phyloP scores from a whole-genome alignment of 2,329 filamentous ascomycete species.

The Thelonectria rubi region DNA sequence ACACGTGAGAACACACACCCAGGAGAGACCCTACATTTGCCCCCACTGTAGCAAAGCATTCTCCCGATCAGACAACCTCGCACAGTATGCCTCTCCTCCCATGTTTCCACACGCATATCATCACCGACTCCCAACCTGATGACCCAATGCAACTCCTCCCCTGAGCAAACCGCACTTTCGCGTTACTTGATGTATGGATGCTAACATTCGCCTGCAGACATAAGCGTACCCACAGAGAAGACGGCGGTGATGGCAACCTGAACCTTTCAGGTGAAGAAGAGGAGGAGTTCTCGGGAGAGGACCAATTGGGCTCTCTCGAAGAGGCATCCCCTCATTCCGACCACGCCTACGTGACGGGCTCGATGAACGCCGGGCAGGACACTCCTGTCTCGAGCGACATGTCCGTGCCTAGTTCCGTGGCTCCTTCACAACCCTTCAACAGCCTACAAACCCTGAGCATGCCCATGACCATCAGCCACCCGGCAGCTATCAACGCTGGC shows the following conservation, averaged over 20 bases:
- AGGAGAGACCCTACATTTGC: slow-evolving; percentile 98
- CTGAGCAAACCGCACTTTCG: not conserved
- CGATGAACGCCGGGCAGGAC: slow-evolving; percentile 57
- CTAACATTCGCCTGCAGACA: slow-evolving; percentile 67
- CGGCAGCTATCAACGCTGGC: slow-evolving; percentile 56
- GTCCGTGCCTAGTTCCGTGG: slow-evolving; percentile 29
- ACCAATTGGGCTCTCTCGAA: slow-evolving; percentile 82
- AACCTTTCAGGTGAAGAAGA: slow-evolving; percentile 83
- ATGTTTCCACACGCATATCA: slow-evolving; percentile 13
- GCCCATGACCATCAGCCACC: slow-evolving; percentile 70
- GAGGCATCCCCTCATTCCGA: slow-evolving; percentile 80
- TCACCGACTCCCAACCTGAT: not conserved
- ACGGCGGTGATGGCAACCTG: slow-evolving; percentile 66
- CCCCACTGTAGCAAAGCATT: slow-evolving; percentile 98
- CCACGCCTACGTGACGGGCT: slow-evolving; percentile 66
- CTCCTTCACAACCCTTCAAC: slow-evolving; percentile 57
- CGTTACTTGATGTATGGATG: slow-evolving; percentile 27
- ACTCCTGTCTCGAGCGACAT: slow-evolving; percentile 35
- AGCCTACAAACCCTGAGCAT: slow-evolving; percentile 69
- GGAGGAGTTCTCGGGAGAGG: slow-evolving; percentile 83
- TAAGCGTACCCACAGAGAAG: slow-evolving; percentile 76
- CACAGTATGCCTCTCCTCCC: slow-evolving; percentile 75
- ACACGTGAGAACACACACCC: slow-evolving; percentile 98
- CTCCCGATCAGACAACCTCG: slow-evolving; percentile 97
- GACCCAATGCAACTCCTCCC: not conserved